Conservation (phyloP, 768 basidiomycete genomes). For the Mycena epipterygia region DNA sequence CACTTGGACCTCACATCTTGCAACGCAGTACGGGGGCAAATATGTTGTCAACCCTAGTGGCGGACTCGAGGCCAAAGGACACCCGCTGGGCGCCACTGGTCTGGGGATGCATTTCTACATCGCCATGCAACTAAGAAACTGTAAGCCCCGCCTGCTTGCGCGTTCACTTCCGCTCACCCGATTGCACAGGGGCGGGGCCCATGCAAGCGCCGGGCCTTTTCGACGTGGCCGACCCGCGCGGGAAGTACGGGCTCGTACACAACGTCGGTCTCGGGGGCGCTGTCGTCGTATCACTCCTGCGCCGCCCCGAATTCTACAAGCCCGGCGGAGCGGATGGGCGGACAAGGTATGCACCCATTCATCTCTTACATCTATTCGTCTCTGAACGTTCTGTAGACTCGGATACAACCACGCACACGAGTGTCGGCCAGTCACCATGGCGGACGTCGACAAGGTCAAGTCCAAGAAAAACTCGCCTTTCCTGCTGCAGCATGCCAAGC, state of each 20-base stretch:
- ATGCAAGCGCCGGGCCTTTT: conserved; percentile 87
- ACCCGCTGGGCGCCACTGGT: conserved; percentile 87
- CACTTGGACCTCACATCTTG: neutral
- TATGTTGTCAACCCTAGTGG: conserved; percentile 89
- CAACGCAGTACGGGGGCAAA: conserved; percentile 81
- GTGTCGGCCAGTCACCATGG: conserved; percentile 70
- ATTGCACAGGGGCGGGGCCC: conserved; percentile 80
- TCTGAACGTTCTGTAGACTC: conserved; percentile 56
- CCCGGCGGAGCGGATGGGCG: conserved; percentile 77
- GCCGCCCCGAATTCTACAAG: conserved; percentile 83
- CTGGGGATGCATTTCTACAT: conserved; percentile 92
- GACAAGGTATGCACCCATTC: conserved; percentile 59
- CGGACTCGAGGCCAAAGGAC: conserved; percentile 90
- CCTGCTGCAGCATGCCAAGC: conserved; percentile 62
- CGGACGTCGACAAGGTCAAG: conserved; percentile 83
- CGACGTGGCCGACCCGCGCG: conserved; percentile 69
- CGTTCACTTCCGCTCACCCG: neutral
- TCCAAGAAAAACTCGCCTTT: conserved; percentile 70
- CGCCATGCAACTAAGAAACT: conserved; percentile 81
- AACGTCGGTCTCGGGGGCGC: conserved; percentile 89
- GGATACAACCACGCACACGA: conserved; percentile 87
- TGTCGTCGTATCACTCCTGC: conserved; percentile 80
- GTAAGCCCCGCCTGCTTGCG: conserved; percentile 49
- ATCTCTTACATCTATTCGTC: neutral
- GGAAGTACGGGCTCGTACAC: conserved; percentile 86